Evolutionary conservation across 306 rosid species (phyloP), one percentile per base, ranked within the genome.

Genomic region (Vigna trinervia): DNA sequence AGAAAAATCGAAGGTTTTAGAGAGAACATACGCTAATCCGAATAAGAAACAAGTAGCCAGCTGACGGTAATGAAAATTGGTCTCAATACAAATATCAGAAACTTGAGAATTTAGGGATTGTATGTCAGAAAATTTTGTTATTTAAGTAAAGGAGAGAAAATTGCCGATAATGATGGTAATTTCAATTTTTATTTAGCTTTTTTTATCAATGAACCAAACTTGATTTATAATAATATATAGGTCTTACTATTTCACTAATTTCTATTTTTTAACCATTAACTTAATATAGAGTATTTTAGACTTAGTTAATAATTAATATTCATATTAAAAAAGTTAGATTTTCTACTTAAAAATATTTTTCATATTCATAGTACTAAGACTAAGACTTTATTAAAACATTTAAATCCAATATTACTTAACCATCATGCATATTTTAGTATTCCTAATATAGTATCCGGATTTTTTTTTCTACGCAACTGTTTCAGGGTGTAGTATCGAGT

Each of bases 141-240:
- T 70, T 22, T 50, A 7, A 20, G 20, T 60, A 30, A 71, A 74
- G 19, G 87, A 82, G 90, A 78, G 83, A 79, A 80, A 78, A 45
- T 50, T 82, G 90, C 80, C 90, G 81, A 28, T 54, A 75, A 79
- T 58, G 61, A 69, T 69, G 86, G 77, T 62, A 63, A 43, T 39
- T 4, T 12, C 22, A 51, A 14, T 5, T 71, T 79, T 41, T 62
- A 6, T 51, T 62, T 61, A 12, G 78, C 59, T 50, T 36, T 71
- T 62, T 61, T 51, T 23, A 52, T 19, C 63, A 59, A 26, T 56
- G 39, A 67, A 68, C n/a, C 10, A 12, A 59, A 28, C 9, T 12
- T 59, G 1, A 28, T 59, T 58, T 51, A 20, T n/a, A n/a, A 51
- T n/a, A n/a, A 17, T 2, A 17, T 11, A n/a, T n/a, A 23, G 17